Evolutionary conservation across 163 green algal genomes (phyloP), one percentile per base, ranked within the genome.

Genomic region (Prototheca wickerhamii): DNA sequence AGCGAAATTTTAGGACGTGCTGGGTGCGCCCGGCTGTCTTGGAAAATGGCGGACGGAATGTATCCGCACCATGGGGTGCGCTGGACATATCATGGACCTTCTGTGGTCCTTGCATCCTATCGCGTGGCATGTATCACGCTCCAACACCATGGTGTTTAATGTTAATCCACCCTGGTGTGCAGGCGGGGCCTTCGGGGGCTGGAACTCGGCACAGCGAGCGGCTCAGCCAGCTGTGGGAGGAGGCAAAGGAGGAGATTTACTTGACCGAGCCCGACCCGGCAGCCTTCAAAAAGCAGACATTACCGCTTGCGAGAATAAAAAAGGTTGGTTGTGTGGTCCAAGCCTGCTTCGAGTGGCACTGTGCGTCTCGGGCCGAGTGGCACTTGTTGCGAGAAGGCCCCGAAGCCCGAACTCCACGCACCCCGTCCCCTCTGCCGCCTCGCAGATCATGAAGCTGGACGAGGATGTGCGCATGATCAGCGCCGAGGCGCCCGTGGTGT

Each of bases 401-500:
- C 17, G 18, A 33, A 30, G 23, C 30, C 6, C 34, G 26, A 5
- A 4, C 33, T 31, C 34, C 33, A 25, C 40, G 15, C 12, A 8
- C 32, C 10, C 31, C 3, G 37, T 29, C 31, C 33, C 12, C 18
- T 33, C 25, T 8, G 44, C 30, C 20, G 0, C 4, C 4, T n/a
- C 68, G 49, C 85, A 95, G 84, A 99, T 99, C 56, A 99, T 99
- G 94, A 99, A 99, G 76, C 93, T 82, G 15, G 91, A 97, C 61
- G 91, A 97, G 75, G 91, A 97, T 63, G 91, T 96, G 54, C 75
- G 90, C 28, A 95, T 97, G 89, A 96, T 96, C 67, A 91, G 82
- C 65, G 89, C 92, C 23, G 94, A 99, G 64, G 93, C 94, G 2
- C 94, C 94, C 0, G 90, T 98, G 8, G 72, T 99, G 21, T 99